Evolutionary conservation across 768 basidiomycete genomes (phyloP), one percentile per base, ranked within the genome.

Genomic region (Mycena belliarum): DNA sequence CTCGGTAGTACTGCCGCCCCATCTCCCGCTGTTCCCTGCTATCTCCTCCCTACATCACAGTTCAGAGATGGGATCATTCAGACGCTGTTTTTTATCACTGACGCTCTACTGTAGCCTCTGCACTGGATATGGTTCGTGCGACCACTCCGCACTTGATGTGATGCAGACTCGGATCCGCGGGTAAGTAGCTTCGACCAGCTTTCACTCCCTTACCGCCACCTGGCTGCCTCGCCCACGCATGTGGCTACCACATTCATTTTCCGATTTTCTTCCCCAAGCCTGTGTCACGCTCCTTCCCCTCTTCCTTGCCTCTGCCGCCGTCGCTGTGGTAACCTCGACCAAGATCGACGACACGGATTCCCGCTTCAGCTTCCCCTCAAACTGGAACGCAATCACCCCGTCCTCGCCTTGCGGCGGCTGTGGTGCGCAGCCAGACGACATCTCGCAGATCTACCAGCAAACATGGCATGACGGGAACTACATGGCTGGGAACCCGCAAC

Each of bases 391-490:
- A 7, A 29, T 47, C 1, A 45, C 44, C 4, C 40, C 53, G 15
- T 46, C 54, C 8, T 2, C 15, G 2, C 59, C 54, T 1, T 61
- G 59, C 29, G 25, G 21, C 14, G 32, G n/a, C 0, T 61, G 59
- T 26, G n/a, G 49, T 18, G 33, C 54, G 16, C 55, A 61, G 21
- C 59, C 59, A 26, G 50, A 51, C 29, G 4, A 40, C 0, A 35
- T 35, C 14, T 18, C 52, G 1, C 38, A 52, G 29, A 52, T 28
- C 16, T 23, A 40, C 23, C 40, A 32, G 10, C 18, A 26, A 15
- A 52, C 59, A 11, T 61, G 49, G 44, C 54, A 61, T 18, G 59
- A 61, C 32, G 59, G 54, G 28, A 56, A 43, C 35, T 47, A 52
- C 16, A 25, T 21, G 41, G 10, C 46, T 1, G 42, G 42, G 29